A percentile compares a stretch with the other conserved stretches of the same genome.
These are phyloP conservation scores for Chaetomium tenue DNA, from an alignment of 495 filamentous ascomycete genomes.

Conservation along the genomic window DNA sequence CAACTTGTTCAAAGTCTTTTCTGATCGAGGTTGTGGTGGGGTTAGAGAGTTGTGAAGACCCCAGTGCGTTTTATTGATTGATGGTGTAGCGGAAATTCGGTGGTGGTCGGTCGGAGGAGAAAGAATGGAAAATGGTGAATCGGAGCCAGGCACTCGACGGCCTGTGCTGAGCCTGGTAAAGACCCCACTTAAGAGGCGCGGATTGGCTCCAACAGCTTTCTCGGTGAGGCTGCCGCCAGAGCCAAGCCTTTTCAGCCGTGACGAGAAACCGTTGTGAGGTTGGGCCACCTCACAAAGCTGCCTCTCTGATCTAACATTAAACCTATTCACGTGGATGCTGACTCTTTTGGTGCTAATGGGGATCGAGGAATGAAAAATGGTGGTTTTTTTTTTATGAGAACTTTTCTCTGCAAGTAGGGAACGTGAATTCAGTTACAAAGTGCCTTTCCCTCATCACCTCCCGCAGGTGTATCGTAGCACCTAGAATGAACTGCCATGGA, in stretches of 20 bases:
- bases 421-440: no score
- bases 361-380: background rate
- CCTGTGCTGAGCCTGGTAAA: constrained; percentile 28
- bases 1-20: constrained; percentile 19
- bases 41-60: constrained; percentile 31
- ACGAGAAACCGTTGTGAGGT: background rate
- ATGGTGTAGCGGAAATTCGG: constrained; percentile 41
- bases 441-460: no score
- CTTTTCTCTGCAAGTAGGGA: no score
- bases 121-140: constrained; percentile 39
- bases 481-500: no score
- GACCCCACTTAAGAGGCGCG: constrained; percentile 15
- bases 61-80: constrained; percentile 36
- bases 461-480: no score
- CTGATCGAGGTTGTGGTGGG: constrained; percentile 28
- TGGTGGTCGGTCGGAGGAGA: constrained; percentile 38
- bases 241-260: background rate
- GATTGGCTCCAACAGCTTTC: constrained; percentile 16
- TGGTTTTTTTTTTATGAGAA: no score
- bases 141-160: constrained; percentile 29
- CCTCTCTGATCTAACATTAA: no score
- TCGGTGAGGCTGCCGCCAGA: constrained; percentile 12
- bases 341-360: background rate
- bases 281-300: background rate
- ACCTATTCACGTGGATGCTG: no score